phyloP scores from a whole-genome alignment of 768 basidiomycete species.

The Floccularia luteovirens region DNA sequence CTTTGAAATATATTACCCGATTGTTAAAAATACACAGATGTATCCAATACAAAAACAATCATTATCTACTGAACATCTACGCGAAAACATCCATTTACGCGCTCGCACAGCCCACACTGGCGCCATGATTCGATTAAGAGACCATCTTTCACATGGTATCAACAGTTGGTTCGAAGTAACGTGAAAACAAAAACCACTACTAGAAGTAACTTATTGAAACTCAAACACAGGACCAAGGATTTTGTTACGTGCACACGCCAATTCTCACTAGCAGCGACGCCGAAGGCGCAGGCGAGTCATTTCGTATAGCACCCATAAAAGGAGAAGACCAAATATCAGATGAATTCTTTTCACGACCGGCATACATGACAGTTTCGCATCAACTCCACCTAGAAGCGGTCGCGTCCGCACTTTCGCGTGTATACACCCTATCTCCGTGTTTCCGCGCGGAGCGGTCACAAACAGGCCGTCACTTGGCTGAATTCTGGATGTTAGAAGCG shows the following conservation, averaged over 20 bases:
- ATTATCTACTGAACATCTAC: conserved; percentile 69
- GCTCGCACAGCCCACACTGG: conserved; percentile 67
- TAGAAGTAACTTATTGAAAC: conserved; percentile 3
- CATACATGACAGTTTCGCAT: conserved; percentile 90
- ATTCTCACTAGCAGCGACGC: conserved; percentile 88
- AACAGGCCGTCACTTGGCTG: conserved; percentile 88
- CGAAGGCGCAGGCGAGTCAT: conserved; percentile 94
- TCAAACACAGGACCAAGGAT: conserved; percentile 57
- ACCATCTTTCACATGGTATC: conserved; percentile 46
- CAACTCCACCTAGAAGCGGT: conserved; percentile 94
- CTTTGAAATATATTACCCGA: neutral
- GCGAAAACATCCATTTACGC: conserved; percentile 85
- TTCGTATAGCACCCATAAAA: conserved; percentile 48
- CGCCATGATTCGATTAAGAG: conserved; percentile 70
- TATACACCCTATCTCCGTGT: conserved; percentile 88
- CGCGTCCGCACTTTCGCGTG: conserved; percentile 67
- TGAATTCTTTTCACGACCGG: conserved; percentile 70
- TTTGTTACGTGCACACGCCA: conserved; percentile 76
- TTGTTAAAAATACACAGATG: conserved; percentile 29
- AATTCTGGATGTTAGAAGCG: conserved; percentile 99
- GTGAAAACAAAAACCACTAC: neutral
- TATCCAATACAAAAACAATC: conserved; percentile 94
- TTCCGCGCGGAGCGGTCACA: conserved; percentile 91
- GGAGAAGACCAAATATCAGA: conserved; percentile 14
- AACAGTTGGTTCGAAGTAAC: conserved; percentile 66